Evolutionary conservation across 805 yeast species (phyloP).

Genomic region (Isabelozyma pseudorhagii): DNA sequence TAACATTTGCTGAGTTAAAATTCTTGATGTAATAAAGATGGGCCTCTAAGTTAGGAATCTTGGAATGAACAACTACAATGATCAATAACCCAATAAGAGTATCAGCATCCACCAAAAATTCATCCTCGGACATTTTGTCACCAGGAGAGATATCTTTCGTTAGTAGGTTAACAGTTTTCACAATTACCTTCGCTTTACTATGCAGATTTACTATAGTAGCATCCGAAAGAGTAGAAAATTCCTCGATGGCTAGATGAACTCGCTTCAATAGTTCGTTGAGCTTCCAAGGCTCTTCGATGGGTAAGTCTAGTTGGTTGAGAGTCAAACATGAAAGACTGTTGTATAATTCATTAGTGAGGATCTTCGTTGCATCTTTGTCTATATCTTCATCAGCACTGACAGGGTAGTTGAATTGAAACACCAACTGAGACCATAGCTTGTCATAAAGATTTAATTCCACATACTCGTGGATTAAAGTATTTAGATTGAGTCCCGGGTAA

Average conservation of each 20-base stretch:
- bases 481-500: slow-evolving; percentile 45
- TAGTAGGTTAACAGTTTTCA: slow-evolving; percentile 50
- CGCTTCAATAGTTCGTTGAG: slow-evolving; percentile 33
- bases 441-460: slow-evolving; percentile 69
- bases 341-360: slow-evolving; percentile 30
- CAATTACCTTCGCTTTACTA: slow-evolving; percentile 47
- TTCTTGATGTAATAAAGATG: slow-evolving; percentile 65
- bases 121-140: slow-evolving; percentile 7
- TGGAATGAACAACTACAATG: slow-evolving; percentile 64
- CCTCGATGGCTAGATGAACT: slow-evolving; percentile 48
- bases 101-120: slow-evolving; percentile 69
- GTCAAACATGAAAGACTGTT: slow-evolving; percentile 37
- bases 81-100: slow-evolving; percentile 69
- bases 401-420: slow-evolving; percentile 29
- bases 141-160: slow-evolving; percentile 1
- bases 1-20: slow-evolving; percentile 41
- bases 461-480: slow-evolving; percentile 59
- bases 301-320: slow-evolving; percentile 50
- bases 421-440: slow-evolving; percentile 55
- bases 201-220: slow-evolving; percentile 36
- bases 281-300: slow-evolving; percentile 38
- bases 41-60: slow-evolving; percentile 53
- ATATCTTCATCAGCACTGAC: slow-evolving; percentile 15
- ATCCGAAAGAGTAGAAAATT: slow-evolving; percentile 48
- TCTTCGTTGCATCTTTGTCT: slow-evolving; percentile 22